Percentiles rank a stretch among this genome's conserved stretches.
Evolutionary conservation across 495 filamentous ascomycete species (phyloP).

Genomic region (Bacidia rubella): DNA sequence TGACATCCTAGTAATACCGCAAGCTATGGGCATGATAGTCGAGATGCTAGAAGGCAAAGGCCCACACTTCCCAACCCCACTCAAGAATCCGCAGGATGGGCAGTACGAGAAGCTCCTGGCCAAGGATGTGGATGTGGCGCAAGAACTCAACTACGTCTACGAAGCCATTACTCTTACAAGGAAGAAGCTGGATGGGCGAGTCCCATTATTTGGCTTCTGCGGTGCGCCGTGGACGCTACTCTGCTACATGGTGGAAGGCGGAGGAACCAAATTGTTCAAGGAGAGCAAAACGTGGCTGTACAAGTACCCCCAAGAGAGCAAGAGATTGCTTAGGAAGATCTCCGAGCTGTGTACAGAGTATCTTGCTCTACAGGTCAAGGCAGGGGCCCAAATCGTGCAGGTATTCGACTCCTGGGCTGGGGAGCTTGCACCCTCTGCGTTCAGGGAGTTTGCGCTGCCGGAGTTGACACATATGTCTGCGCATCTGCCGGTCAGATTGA

Average conservation of each 20-base stretch:
- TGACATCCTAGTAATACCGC: slow-evolving; percentile 93
- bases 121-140: slow-evolving; percentile 66
- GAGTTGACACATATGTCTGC: slow-evolving; percentile 74
- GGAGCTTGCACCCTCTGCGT: slow-evolving; percentile 71
- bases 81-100: slow-evolving; percentile 59
- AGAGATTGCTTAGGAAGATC: slow-evolving; percentile 76
- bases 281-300: slow-evolving; percentile 93
- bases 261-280: slow-evolving; percentile 83
- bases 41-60: slow-evolving; percentile 96
- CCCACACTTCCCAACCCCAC: slow-evolving; percentile 79
- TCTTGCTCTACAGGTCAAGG: slow-evolving; percentile 78
- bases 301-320: slow-evolving; percentile 67
- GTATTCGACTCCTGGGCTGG: slow-evolving; percentile 99
- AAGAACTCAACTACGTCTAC: slow-evolving; percentile 84
- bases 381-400: slow-evolving; percentile 83
- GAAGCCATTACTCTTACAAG: slow-evolving; percentile 85
- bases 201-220: slow-evolving; percentile 94
- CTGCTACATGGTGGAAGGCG: slow-evolving; percentile 98
- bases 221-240: slow-evolving; percentile 93
- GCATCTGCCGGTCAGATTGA: slow-evolving; percentile 56
- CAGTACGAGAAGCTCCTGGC: slow-evolving; percentile 68
- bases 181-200: slow-evolving; percentile 71
- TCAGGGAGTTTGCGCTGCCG: slow-evolving; percentile 71
- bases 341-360: slow-evolving; percentile 87
- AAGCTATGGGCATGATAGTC: slow-evolving; percentile 92